Evolutionary conservation across 2,329 filamentous ascomycete genomes (phyloP), one percentile per base, ranked within the genome.

Genomic region (Simplicillium sp.): DNA sequence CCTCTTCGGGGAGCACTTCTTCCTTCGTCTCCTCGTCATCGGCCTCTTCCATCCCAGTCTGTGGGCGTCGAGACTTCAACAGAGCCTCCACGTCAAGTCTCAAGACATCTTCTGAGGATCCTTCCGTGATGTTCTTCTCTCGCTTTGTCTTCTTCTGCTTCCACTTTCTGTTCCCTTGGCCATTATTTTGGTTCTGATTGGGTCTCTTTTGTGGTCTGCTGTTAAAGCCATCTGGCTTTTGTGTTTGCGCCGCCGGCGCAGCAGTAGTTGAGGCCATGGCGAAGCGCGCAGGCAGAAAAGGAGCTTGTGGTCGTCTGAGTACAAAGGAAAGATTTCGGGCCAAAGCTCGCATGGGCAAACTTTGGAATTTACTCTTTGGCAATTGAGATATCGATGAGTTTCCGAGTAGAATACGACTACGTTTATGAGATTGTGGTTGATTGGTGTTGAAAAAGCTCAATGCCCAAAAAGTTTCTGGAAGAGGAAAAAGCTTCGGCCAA

Each of bases 71-170:
- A 34, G 62, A 66, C 37, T 58, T 66, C 36, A 76, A 60, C 17
- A 82, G 59, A 3, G 67, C 66, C 39, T 76, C 65, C 36, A 87
- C 69, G 54, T 87, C 83, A 38, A 70, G 60, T 37, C 73, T 64
- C 36, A 87, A 65, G 36, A 87, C 77, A 53, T 87, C 79, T 45
- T 87, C 82, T 15, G 68, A 67, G 0, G 78, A 77, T 8, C 77
- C 80, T 46, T 75, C 74, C 34, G 73, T 74, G 46, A 73, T 80
- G 49, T 75, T 73, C 46, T 70, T 70, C 53, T 77, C 72, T 42
- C 71, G 70, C 67, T 75, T 78, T 32, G 67, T 68, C 58, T 75
- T 75, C 51, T 73, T 73, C 39, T 63, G 56, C 48, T 65, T 62
- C 51, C 53, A 55, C 29, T 49, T 44, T 25, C 52, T 50, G 28